Percentiles rank a stretch among this genome's conserved stretches.
These are phyloP conservation scores for Coniella lustricola DNA, from an alignment of 2,329 filamentous ascomycete species.

Conservation along the genomic window DNA sequence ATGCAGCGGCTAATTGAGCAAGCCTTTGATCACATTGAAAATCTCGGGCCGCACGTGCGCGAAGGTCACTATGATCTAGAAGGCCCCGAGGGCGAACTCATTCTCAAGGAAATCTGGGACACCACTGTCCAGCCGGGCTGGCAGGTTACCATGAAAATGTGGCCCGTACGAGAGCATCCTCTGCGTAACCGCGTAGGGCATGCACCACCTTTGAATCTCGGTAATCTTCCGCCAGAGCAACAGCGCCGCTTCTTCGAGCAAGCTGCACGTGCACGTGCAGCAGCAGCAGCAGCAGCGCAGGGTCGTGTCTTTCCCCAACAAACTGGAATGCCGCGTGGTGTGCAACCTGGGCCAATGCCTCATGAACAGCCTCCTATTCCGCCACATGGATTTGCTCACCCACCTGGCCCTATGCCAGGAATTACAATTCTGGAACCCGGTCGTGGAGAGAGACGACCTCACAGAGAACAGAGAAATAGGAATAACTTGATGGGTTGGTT, in stretches of 20 bases:
- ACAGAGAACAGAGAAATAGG: constrained; percentile 18
- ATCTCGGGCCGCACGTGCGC: constrained; percentile 68
- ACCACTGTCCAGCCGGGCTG: constrained; percentile 73
- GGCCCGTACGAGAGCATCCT: constrained; percentile 44
- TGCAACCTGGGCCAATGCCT: no score
- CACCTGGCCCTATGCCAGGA: not conserved
- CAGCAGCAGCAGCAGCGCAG: no score
- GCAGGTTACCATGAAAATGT: constrained; percentile 54
- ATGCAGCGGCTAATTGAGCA: constrained; percentile 85
- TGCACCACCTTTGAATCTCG: no score
- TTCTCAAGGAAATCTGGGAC: constrained; percentile 75
- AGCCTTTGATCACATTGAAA: constrained; percentile 72
- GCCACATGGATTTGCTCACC: no score
- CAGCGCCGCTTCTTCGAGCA: no score
- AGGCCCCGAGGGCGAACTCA: constrained; percentile 74
- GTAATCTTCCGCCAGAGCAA: no score
- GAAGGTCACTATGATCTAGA: constrained; percentile 75
- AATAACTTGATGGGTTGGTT: constrained; percentile 8
- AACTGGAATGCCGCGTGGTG: no score
- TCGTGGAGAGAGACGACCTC: constrained; percentile 23
- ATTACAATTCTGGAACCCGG: constrained; percentile 20
- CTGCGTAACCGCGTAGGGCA: constrained; percentile 9
- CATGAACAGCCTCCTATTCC: no score
- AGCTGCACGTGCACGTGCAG: no score
- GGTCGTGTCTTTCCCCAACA: no score